Evolutionary conservation across 345 rosid genomes (phyloP).

Genomic region (Rubroshorea leprosula): DNA sequence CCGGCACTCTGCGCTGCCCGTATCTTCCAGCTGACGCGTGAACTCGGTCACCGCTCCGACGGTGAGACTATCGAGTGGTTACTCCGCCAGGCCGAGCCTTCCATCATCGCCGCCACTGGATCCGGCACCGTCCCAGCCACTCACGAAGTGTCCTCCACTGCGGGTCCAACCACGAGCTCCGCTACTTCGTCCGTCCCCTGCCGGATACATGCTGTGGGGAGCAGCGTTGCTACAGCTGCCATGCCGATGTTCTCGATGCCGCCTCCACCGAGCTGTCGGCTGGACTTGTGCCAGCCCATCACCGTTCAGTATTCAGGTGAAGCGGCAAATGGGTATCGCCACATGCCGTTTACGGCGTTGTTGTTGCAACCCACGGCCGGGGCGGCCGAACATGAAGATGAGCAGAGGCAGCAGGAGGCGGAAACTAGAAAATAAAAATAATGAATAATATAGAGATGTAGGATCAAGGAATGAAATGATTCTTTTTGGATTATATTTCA

Average conservation of each 20-base stretch:
- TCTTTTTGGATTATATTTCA: no score
- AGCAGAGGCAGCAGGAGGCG: conserved; percentile 13
- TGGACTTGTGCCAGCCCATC: conserved; percentile 34
- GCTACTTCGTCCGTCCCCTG: conserved; percentile 24
- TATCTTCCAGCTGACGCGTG: conserved; percentile 68
- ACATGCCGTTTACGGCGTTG: conserved; percentile 59
- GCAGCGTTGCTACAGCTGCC: neutral
- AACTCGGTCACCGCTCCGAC: conserved; percentile 54
- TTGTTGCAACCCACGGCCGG: conserved; percentile 35
- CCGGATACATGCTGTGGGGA: conserved; percentile 15
- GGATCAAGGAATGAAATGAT: no score
- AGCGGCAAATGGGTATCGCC: conserved; percentile 28
- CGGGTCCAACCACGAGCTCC: conserved; percentile 22
- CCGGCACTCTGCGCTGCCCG: conserved; percentile 66
- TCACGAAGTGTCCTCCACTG: conserved; percentile 24
- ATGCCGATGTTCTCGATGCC: conserved; percentile 18
- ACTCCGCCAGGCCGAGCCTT: conserved; percentile 44
- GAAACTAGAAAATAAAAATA: no score
- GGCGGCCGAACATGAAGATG: conserved; percentile 21
- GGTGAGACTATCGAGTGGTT: conserved; percentile 22
- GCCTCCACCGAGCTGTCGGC: conserved; percentile 33
- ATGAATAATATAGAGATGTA: no score
- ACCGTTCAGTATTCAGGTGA: conserved; percentile 16
- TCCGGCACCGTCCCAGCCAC: conserved; percentile 43
- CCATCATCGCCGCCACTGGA: conserved; percentile 52